A percentile compares a stretch with the other conserved stretches of the same genome.
phyloP scores from a whole-genome alignment of 768 basidiomycete species.

The Rhodosporidiobolus sp. region DNA sequence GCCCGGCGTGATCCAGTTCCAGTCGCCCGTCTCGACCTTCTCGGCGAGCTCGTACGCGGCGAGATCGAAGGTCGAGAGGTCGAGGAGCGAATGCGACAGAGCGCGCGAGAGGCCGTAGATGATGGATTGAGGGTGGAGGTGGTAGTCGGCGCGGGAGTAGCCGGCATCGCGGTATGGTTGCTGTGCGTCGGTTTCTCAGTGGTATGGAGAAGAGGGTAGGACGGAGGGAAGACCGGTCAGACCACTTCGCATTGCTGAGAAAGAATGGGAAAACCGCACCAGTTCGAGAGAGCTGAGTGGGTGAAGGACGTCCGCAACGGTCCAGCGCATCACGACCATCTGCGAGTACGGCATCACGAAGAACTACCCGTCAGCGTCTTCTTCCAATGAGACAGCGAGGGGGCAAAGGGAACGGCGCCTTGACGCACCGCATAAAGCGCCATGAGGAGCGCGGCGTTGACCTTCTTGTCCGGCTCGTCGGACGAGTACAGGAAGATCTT shows the following conservation, averaged over 20 bases:
- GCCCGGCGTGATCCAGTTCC: constrained; percentile 73
- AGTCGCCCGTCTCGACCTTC: constrained; percentile 90
- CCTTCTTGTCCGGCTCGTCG: constrained; percentile 77
- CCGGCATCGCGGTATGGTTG: constrained; percentile 83
- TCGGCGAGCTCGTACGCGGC: constrained; percentile 93
- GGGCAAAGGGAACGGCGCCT: background rate
- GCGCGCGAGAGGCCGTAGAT: constrained; percentile 83
- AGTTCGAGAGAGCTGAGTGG: constrained; percentile 65
- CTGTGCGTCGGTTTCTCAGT: background rate
- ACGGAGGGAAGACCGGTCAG: background rate
- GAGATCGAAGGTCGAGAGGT: constrained; percentile 65
- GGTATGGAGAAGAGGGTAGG: constrained; percentile 50
- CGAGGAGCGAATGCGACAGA: constrained; percentile 46
- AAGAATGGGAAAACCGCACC: constrained; percentile 11
- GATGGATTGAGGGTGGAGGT: constrained; percentile 84
- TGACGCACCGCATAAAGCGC: constrained; percentile 80
- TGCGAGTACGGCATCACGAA: constrained; percentile 48
- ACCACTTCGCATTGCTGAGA: background rate
- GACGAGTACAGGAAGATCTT: constrained; percentile 85
- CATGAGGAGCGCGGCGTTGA: constrained; percentile 91
- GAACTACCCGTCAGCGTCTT: background rate
- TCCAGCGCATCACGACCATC: constrained; percentile 87
- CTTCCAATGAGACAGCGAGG: too few species aligned
- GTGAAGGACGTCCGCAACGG: constrained; percentile 92
- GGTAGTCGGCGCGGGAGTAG: constrained; percentile 85